Evolutionary conservation across 148 eudicot species (phyloP), one percentile per base, ranked within the genome.

Genomic region (Camellia sinensis): DNA sequence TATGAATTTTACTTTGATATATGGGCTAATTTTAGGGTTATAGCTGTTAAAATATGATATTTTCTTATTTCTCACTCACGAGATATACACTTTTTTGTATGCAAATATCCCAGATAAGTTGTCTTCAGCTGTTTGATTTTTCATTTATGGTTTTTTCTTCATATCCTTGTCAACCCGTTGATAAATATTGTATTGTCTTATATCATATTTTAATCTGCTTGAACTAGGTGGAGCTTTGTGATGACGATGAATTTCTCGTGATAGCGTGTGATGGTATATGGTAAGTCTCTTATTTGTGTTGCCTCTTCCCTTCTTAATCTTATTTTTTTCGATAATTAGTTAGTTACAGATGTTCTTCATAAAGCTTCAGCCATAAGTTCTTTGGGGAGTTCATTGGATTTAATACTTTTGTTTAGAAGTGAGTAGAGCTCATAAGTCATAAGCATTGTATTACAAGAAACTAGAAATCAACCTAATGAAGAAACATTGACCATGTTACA

Each of bases 251-350:
- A 52, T 93, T 93, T 86, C 82, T 93, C 82, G 88, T 89, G 50
- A 73, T 93, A 78, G 97, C 95, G 52, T 93, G 93, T 87, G 95
- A 93, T 87, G 97, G 97, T 22, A 89, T 93, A 44, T 91, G 97
- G 95, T 91, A 82, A 85, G 89, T 69, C 37, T 70, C 48, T 67
- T 44, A 7, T 68, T 40, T 67, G 8, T 29, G 37, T 29, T 29
- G 37, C 53, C n/a, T 46, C 64, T 29, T 73, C 12, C 44, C 5
- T 65, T 73, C 46, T 43, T n/a, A 29, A 29, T 5, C 53, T 22
- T 69, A 19, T 3, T 67, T 15, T 69, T 53, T 3, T 29, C 2
- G 4, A 1, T 3, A 1, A 69, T 44, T 44, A 29, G 37, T 29
- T 29, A 29, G 37, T 29, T 29, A 29, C 37, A 29, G 37, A 29